phyloP scores from a whole-genome alignment of 1,139 yeast species.

The Wickerhamomyces sp. region DNA sequence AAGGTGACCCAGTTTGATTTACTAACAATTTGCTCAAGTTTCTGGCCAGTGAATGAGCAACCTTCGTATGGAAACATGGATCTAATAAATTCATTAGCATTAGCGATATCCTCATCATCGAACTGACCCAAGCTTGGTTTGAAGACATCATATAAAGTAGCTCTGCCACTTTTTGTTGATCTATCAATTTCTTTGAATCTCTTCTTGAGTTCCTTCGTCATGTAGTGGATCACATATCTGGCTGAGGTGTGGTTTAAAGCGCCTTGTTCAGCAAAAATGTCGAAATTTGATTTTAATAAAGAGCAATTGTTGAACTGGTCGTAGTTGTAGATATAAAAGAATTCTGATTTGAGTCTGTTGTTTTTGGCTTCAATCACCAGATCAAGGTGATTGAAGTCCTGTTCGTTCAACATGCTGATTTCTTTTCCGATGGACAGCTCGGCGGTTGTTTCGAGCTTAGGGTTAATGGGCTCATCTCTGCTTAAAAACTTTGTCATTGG shows the following conservation, averaged over 20 bases:
- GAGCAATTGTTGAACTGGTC: slow-evolving; percentile 24
- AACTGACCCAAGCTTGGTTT: slow-evolving; percentile 31
- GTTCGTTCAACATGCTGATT: slow-evolving; percentile 18
- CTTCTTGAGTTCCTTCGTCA: slow-evolving; percentile 26
- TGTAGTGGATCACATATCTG: slow-evolving; percentile 28
- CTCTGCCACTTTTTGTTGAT: slow-evolving; percentile 8
- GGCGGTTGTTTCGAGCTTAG: slow-evolving; percentile 21
- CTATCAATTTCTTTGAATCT: slow-evolving; percentile 18
- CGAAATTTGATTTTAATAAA: slow-evolving; percentile 22
- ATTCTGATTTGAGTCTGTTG: slow-evolving; percentile 24
- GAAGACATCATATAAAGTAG: slow-evolving; percentile 25
- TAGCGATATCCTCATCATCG: slow-evolving; percentile 24
- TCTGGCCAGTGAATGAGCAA: slow-evolving; percentile 29
- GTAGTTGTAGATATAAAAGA: slow-evolving; percentile 25
- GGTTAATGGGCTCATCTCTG: not conserved
- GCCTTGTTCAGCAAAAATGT: slow-evolving; percentile 22
- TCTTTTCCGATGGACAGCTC: slow-evolving; percentile 23
- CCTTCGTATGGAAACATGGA: slow-evolving; percentile 31
- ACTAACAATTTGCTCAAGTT: slow-evolving; percentile 21
- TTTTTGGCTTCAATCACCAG: slow-evolving; percentile 24
- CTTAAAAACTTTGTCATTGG: slow-evolving; percentile 1
- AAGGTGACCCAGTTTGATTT: slow-evolving; percentile 23
- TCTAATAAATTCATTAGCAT: slow-evolving; percentile 23
- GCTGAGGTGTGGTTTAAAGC: slow-evolving; percentile 28
- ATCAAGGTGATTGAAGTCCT: slow-evolving; percentile 23